Conservation (phyloP, 2,329 filamentous ascomycete species). For the Cladosporium sp. region DNA sequence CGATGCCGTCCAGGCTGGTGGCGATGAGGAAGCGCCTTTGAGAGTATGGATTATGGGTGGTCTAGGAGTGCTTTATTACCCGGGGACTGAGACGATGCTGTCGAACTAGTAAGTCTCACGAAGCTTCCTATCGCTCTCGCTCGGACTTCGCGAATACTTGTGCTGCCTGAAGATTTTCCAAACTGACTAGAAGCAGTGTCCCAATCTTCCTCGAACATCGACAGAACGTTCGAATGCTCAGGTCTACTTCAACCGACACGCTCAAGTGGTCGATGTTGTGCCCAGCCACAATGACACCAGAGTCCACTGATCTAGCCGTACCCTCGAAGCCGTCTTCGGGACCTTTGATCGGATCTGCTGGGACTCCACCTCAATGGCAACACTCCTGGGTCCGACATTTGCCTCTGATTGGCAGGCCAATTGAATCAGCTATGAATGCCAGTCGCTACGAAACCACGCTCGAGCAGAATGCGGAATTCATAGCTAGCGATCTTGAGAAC, state of each 20-base stretch:
- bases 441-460: constrained; percentile 35
- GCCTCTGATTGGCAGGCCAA: constrained; percentile 30
- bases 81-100: constrained; percentile 32
- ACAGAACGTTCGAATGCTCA: constrained; percentile 29
- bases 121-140: neutral
- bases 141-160: constrained; percentile 3
- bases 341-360: constrained; percentile 29
- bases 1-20: constrained; percentile 32
- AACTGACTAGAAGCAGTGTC: constrained; percentile 21
- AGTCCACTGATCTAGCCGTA: constrained; percentile 24
- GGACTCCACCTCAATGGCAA: constrained; percentile 33
- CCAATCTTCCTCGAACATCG: constrained; percentile 35
- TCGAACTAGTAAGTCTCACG: constrained; percentile 31
- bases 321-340: neutral
- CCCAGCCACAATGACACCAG: constrained; percentile 34
- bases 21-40: constrained; percentile 32
- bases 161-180: neutral
- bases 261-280: constrained; percentile 40
- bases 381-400: constrained; percentile 31
- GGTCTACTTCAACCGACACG: constrained; percentile 25
- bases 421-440: constrained; percentile 29
- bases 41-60: constrained; percentile 39
- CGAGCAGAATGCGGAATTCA: constrained; percentile 41
- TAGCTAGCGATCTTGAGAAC: constrained; percentile 37
- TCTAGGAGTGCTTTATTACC: constrained; percentile 34